Conservation (phyloP, 2,329 filamentous ascomycete species). For the Aspergillus glaucus region DNA sequence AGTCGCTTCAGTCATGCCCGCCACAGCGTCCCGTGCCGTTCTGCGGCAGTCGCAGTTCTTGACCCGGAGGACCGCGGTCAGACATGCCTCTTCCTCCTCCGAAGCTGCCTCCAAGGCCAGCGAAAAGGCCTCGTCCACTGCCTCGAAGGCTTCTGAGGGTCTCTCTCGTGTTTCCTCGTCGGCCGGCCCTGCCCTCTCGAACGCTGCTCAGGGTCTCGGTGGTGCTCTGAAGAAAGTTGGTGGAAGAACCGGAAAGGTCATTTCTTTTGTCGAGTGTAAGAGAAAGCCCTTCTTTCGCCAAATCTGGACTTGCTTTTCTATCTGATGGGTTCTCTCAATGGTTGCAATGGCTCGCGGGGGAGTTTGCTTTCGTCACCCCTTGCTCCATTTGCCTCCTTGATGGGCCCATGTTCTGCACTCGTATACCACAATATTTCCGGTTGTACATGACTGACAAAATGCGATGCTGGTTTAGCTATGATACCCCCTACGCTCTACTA, state of each 20-base stretch:
- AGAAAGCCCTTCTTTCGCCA: slow-evolving; percentile 4
- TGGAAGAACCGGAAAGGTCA: slow-evolving; percentile 71
- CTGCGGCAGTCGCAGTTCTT: slow-evolving; percentile 44
- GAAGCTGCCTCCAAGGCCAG: slow-evolving; percentile 42
- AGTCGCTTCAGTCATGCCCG: slow-evolving; percentile 36
- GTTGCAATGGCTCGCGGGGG: background rate
- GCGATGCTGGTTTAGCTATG: slow-evolving; percentile 55
- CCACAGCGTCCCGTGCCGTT: slow-evolving; percentile 38
- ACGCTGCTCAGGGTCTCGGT: slow-evolving; percentile 62
- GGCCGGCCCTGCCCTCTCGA: slow-evolving; percentile 69
- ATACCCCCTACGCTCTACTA: slow-evolving; percentile 88
- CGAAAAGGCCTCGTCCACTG: slow-evolving; percentile 36
- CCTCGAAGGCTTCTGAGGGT: slow-evolving; percentile 68
- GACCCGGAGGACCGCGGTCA: slow-evolving; percentile 39
- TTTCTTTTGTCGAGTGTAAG: slow-evolving; percentile 83
- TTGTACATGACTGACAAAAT: slow-evolving; percentile 18
- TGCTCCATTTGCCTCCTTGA: slow-evolving; percentile 10
- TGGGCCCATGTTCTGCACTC: slow-evolving; percentile 2
- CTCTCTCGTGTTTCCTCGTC: slow-evolving; percentile 74
- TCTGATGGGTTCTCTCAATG: background rate
- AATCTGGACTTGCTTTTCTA: slow-evolving; percentile 12
- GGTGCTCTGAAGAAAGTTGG: slow-evolving; percentile 69
- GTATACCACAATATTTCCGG: background rate
- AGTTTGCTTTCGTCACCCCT: slow-evolving; percentile 2
- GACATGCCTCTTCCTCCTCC: slow-evolving; percentile 43